These are phyloP conservation scores for Pyrenophora seminiperda DNA, from an alignment of 2,329 filamentous ascomycete species.

Conservation along the genomic window DNA sequence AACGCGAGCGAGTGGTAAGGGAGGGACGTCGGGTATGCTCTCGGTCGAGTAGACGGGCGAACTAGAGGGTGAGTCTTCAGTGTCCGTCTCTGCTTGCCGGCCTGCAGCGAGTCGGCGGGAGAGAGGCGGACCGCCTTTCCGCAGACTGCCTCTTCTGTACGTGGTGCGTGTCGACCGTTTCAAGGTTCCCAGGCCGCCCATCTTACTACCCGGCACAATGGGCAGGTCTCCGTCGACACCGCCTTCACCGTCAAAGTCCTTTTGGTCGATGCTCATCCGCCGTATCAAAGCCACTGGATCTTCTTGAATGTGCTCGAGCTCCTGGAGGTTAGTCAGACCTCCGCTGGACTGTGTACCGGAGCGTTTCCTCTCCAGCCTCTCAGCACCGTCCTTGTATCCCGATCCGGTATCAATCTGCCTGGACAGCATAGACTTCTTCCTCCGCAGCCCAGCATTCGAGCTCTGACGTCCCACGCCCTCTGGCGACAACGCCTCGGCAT, in stretches of 20 bases:
- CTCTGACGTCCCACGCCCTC: slow-evolving; percentile 62
- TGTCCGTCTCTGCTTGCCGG: slow-evolving; percentile 66
- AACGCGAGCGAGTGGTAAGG: slow-evolving; percentile 61
- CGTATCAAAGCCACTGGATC: slow-evolving; percentile 75
- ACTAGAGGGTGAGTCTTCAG: slow-evolving; percentile 57
- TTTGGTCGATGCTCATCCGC: slow-evolving; percentile 65
- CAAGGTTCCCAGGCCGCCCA: slow-evolving; percentile 76
- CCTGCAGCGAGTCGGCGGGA: slow-evolving; percentile 68
- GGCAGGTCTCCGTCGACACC: slow-evolving; percentile 66
- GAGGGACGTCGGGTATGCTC: slow-evolving; percentile 43
- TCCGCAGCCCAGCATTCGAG: slow-evolving; percentile 66
- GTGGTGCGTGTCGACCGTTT: slow-evolving; percentile 90
- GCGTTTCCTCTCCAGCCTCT: slow-evolving; percentile 74
- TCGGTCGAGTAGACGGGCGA: slow-evolving; percentile 52
- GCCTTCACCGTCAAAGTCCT: slow-evolving; percentile 46
- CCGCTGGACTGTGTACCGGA: slow-evolving; percentile 61
- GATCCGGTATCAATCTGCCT: slow-evolving; percentile 81
- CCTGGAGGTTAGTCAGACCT: slow-evolving; percentile 61
- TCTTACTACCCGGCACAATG: slow-evolving; percentile 76
- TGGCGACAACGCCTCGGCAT: slow-evolving; percentile 62
- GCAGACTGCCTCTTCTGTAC: slow-evolving; percentile 85
- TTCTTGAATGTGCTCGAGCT: slow-evolving; percentile 80
- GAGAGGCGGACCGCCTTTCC: slow-evolving; percentile 75
- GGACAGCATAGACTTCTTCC: slow-evolving; percentile 96
- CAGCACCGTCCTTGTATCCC: slow-evolving; percentile 82